Evolutionary conservation across 805 yeast species (phyloP), one percentile per base, ranked within the genome.

Genomic region (Nakazawaea holstii): DNA sequence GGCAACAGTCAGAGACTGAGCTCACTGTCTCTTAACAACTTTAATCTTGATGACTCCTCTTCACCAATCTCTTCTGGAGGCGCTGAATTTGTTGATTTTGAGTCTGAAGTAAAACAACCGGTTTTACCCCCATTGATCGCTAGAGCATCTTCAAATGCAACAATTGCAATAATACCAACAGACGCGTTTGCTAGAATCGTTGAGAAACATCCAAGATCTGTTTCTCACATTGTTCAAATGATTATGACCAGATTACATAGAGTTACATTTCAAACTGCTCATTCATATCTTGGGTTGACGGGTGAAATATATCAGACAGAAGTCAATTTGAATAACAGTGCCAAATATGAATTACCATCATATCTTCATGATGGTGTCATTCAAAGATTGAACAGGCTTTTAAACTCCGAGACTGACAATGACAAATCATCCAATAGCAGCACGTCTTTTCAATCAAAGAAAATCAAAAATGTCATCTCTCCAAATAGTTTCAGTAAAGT

Each of bases 171-270:
- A 33, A 91, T 92, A 13, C 99, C 99, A 0, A 80, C 83, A 1
- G 82, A 80, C 45, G 87, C 97, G 0, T 94, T 92, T 55, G 74
- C 78, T 47, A 70, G 85, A 46, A 74, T 92, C 35, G 83, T 86
- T 6, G 60, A 69, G 29, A 86, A 82, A 55, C 88, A 82, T 59
- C 98, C 98, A 6, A 79, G 86, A 52, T 87, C 96, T 0, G 84
- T 97, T 0, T 87, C 97, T 0, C 97, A 91, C 62, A 91, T 94
- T 29, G 92, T 92, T 11, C 96, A 95, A 56, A 90, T 92, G 79
- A 88, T 92, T 24, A 67, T 92, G 48, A 84, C 95, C 1, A 76
- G 96, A 52, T 72, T 94, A 45, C 88, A 89, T 60, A 78, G 95
- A 54, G 97, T 94, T 8, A 92, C 98, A 0, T 82, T 92, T 64